Conservation (phyloP, 1,139 yeast genomes). For the Kurtzmaniella quercitrusa region DNA sequence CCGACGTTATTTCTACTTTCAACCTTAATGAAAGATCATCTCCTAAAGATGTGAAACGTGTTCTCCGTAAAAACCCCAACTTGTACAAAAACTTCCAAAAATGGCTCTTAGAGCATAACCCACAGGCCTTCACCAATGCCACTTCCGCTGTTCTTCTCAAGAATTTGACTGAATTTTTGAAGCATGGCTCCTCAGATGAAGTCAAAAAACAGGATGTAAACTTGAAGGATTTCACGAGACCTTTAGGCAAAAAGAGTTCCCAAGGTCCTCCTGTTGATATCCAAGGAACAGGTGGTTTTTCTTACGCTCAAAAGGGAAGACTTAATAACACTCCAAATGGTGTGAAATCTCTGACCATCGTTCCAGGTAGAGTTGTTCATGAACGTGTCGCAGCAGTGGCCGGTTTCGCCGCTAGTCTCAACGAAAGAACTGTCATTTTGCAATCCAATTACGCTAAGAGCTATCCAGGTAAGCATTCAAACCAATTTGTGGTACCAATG, state of each 20-base stretch:
- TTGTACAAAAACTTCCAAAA: conserved; percentile 28
- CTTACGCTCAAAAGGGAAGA: conserved; percentile 70
- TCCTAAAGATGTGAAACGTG: conserved; percentile 22
- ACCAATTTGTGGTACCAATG: conserved; percentile 45
- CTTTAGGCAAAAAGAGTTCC: conserved; percentile 12
- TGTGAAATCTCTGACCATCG: conserved; percentile 50
- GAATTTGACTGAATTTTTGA: conserved; percentile 28
- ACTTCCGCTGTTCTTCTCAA: conserved; percentile 14
- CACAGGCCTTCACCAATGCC: conserved; percentile 25
- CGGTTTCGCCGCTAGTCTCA: conserved; percentile 58
- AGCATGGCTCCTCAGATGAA: conserved; percentile 10
- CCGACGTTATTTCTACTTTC: conserved; percentile 29
- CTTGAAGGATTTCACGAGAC: conserved; percentile 21
- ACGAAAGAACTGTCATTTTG: conserved; percentile 35
- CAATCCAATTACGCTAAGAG: conserved; percentile 40
- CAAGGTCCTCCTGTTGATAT: conserved; percentile 20
- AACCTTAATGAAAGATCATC: conserved; percentile 28
- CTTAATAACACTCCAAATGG: conserved; percentile 76
- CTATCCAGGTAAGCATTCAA: conserved; percentile 40
- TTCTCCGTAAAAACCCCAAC: conserved; percentile 31
- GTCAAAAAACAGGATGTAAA: conserved; percentile 18
- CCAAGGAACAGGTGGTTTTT: conserved; percentile 71
- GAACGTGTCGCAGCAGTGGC: conserved; percentile 62
- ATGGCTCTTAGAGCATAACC: conserved; percentile 34
- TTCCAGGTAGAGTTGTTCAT: conserved; percentile 67